Evolutionary conservation across 2,329 filamentous ascomycete species (phyloP), one percentile per base, ranked within the genome.

Genomic region (Colletotrichum falcatum): DNA sequence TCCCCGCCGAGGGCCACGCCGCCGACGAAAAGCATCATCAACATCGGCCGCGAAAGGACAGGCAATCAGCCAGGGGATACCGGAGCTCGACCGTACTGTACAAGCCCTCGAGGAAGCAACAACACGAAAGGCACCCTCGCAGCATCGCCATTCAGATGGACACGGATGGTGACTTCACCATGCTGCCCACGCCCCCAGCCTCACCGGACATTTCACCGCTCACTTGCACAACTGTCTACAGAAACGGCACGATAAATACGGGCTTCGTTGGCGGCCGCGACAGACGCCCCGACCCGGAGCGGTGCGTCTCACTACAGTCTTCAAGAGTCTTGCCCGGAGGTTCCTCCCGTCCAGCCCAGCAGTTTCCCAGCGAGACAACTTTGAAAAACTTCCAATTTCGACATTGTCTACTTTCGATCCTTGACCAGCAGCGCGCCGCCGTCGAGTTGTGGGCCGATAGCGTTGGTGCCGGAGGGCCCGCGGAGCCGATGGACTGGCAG

Each of bases 401-500:
- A 35, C 54, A 58, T 11, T 54, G 51, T 23, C 5, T 71, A 7
- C 49, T 71, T 26, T 65, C 39, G 12, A 61, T 71, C 11, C 37
- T 71, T n/a, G 69, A 71, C 26, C 66, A 70, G 42, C 69, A 71
- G 23, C 69, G 66, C 6, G 20, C 39, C 33, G 63, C 66, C 23
- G 30, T 74, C 16, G 72, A 71, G 55, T 62, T 63, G 49, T 75
- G 74, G 74, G 73, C 72, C 7, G 65, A 69, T 26, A 73, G 67
- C 16, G 70, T 74, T 7, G 73, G 72, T 20, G 72, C 66, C 5
- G 51, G 61, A 7, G 69, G 69, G 6, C 70, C 70, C 11, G 65
- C 74, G 9, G 76, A 76, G 39, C 71, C 73, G 18, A 77, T 77
- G 76, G 75, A 76, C 42, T 77, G 76, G 66, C 74, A 76, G 60